Conservation (phyloP, 2,329 filamentous ascomycete species). For the Ascocoryne sarcoides region DNA sequence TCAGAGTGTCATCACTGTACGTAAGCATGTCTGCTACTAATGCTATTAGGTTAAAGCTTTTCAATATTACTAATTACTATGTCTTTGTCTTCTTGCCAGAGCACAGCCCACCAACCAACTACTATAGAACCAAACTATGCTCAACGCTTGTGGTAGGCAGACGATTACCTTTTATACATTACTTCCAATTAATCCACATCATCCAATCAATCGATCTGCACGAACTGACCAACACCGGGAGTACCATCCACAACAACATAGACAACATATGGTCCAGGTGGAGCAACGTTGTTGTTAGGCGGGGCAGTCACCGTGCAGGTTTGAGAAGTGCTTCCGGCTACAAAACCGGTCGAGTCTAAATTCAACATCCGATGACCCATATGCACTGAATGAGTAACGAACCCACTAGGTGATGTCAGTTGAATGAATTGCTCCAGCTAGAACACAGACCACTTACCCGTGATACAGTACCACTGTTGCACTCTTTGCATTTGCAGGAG, state of each 20-base stretch:
- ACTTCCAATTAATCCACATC: too few relatives aligned
- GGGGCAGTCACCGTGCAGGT: slow-evolving; percentile 45
- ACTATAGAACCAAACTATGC: too few relatives aligned
- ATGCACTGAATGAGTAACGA: slow-evolving; percentile 51
- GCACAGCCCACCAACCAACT: too few relatives aligned
- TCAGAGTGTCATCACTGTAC: too few relatives aligned
- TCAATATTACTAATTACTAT: too few relatives aligned
- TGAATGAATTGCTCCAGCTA: not conserved
- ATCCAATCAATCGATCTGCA: slow-evolving; percentile 16
- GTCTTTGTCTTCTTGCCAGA: too few relatives aligned
- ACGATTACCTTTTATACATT: too few relatives aligned
- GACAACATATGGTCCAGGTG: slow-evolving; percentile 51
- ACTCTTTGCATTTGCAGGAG: slow-evolving; percentile 32
- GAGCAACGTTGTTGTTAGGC: slow-evolving; percentile 44
- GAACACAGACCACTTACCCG: slow-evolving; percentile 27
- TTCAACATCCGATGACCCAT: slow-evolving; percentile 52
- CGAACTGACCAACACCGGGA: slow-evolving; percentile 26
- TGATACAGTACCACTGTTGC: slow-evolving; percentile 46
- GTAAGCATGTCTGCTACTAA: too few relatives aligned
- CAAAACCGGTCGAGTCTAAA: slow-evolving; percentile 41
- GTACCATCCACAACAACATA: slow-evolving; percentile 40
- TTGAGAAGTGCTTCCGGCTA: slow-evolving; percentile 32
- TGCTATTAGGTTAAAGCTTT: too few relatives aligned
- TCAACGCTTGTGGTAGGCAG: too few relatives aligned
- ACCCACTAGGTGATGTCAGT: slow-evolving; percentile 31